A percentile compares a stretch with the other conserved stretches of the same genome.
Evolutionary conservation across 805 yeast species (phyloP).

Genomic region (Wickerhamomyces queroliae): DNA sequence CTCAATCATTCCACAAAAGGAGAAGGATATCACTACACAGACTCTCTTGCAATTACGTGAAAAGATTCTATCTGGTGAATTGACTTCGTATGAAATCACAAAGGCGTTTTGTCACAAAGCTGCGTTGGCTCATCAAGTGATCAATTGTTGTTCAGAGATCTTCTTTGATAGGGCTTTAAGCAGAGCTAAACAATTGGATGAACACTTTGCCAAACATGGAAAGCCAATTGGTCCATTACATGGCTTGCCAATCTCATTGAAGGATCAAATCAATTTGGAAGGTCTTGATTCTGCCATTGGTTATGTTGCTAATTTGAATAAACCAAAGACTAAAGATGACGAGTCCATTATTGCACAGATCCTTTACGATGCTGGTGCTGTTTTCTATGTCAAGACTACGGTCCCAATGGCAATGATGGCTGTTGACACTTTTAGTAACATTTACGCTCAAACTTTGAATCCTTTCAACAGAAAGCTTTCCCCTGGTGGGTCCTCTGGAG

Average conservation of each 20-base stretch:
- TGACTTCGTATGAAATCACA: slow-evolving; percentile 40
- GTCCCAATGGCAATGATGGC: slow-evolving; percentile 41
- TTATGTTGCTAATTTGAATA: slow-evolving; percentile 34
- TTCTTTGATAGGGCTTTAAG: slow-evolving; percentile 54
- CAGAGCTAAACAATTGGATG: slow-evolving; percentile 51
- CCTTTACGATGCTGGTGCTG: slow-evolving; percentile 42
- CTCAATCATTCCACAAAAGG: too few species aligned
- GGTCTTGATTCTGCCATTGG: slow-evolving; percentile 48
- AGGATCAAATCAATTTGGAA: slow-evolving; percentile 34
- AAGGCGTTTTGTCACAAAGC: slow-evolving; percentile 56
- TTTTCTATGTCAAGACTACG: slow-evolving; percentile 48
- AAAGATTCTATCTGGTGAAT: slow-evolving; percentile 26
- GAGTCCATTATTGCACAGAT: slow-evolving; percentile 35
- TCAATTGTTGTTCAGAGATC: slow-evolving; percentile 27
- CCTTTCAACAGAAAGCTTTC: slow-evolving; percentile 34
- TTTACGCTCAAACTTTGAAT: slow-evolving; percentile 41
- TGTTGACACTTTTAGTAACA: slow-evolving; percentile 32
- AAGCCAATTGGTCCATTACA: slow-evolving; percentile 58
- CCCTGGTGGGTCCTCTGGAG: slow-evolving; percentile 47
- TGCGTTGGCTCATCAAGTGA: slow-evolving; percentile 50
- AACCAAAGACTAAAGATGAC: slow-evolving; percentile 27
- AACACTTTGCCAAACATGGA: slow-evolving; percentile 39
- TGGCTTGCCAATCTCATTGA: slow-evolving; percentile 61
- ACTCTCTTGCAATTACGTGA: slow-evolving; percentile 11
- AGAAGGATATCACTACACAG: too few species aligned